A percentile compares a stretch with the other conserved stretches of the same genome.
phyloP scores from a whole-genome alignment of 345 rosid species.

The Populus simonii region DNA sequence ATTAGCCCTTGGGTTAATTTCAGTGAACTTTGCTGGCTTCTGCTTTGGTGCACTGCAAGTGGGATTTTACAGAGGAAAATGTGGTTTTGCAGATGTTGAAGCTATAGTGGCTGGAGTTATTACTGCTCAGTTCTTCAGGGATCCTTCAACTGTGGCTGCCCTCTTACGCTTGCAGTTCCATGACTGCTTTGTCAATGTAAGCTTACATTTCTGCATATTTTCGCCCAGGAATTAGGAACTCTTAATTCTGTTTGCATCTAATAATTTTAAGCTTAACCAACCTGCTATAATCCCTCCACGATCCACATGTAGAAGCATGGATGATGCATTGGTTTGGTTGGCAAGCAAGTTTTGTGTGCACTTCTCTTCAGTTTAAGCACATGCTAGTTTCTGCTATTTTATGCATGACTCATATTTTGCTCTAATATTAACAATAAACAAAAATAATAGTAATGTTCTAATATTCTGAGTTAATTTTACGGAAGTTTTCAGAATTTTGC shows the following conservation, averaged over 20 bases:
- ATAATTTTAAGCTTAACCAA: neutral
- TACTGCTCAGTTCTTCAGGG: slow-evolving; percentile 14
- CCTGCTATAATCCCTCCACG: neutral
- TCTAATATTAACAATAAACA: neutral
- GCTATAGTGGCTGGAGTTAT: slow-evolving; percentile 32
- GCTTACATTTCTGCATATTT: neutral
- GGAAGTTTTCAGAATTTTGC: neutral
- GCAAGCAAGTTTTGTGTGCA: slow-evolving; percentile 18
- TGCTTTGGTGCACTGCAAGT: slow-evolving; percentile 19
- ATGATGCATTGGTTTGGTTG: slow-evolving; percentile 13
- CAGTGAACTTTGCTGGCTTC: slow-evolving; percentile 6
- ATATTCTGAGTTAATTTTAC: neutral
- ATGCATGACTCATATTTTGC: neutral
- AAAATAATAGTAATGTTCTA: neutral
- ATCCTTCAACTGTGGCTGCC: slow-evolving; percentile 33
- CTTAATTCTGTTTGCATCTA: neutral
- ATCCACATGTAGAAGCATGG: neutral
- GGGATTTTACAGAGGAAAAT: slow-evolving; percentile 44
- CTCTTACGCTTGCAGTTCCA: slow-evolving; percentile 45
- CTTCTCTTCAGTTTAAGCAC: neutral
- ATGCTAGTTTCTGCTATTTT: too few species aligned
- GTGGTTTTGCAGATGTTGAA: slow-evolving; percentile 37
- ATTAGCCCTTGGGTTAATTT: slow-evolving; percentile 5
- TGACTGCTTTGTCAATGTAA: slow-evolving; percentile 41
- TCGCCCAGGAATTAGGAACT: neutral